Conservation (phyloP, 169 alveolate species). For the Eimeria sp. region DNA sequence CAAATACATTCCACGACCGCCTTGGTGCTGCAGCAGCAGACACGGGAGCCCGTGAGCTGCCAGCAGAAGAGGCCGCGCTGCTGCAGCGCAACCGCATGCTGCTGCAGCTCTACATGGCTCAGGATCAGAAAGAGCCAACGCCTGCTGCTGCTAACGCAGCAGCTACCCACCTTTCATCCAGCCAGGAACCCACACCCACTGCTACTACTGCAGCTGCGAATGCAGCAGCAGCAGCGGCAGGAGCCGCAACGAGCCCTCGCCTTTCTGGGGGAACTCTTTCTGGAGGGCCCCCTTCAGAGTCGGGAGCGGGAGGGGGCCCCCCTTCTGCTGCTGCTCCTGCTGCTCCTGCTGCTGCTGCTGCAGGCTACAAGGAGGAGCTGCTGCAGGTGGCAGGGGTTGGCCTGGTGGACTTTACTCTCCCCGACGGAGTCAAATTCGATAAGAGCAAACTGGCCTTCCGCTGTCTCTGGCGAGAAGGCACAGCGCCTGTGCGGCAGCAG, state of each 20-base stretch:
- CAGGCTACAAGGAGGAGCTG: slow-evolving; percentile 51
- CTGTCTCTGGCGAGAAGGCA: slow-evolving; percentile 79
- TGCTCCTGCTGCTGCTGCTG: slow-evolving; percentile 47
- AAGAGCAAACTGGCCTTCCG: slow-evolving; percentile 80
- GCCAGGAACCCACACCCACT: not conserved
- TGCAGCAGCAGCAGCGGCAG: slow-evolving; percentile 25
- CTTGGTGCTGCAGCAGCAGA: slow-evolving; percentile 21
- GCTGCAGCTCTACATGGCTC: slow-evolving; percentile 63
- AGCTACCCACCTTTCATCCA: not conserved
- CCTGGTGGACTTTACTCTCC: slow-evolving; percentile 63
- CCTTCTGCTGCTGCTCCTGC: not conserved
- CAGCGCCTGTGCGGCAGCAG: not conserved
- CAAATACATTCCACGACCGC: not conserved
- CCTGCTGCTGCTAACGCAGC: not conserved
- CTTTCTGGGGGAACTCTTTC: not conserved
- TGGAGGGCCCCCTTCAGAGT: not conserved
- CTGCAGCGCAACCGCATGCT: not conserved
- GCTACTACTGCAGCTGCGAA: not conserved
- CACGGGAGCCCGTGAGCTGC: slow-evolving; percentile 57
- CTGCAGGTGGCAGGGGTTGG: slow-evolving; percentile 79
- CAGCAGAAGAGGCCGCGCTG: slow-evolving; percentile 60
- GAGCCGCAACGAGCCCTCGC: slow-evolving; percentile 24
- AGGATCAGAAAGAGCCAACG: not conserved
- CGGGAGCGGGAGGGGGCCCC: not conserved
- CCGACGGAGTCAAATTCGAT: slow-evolving; percentile 81